Evolutionary conservation across 2,329 filamentous ascomycete species (phyloP), one percentile per base, ranked within the genome.

Genomic region (Scleromitrula shiraiana): DNA sequence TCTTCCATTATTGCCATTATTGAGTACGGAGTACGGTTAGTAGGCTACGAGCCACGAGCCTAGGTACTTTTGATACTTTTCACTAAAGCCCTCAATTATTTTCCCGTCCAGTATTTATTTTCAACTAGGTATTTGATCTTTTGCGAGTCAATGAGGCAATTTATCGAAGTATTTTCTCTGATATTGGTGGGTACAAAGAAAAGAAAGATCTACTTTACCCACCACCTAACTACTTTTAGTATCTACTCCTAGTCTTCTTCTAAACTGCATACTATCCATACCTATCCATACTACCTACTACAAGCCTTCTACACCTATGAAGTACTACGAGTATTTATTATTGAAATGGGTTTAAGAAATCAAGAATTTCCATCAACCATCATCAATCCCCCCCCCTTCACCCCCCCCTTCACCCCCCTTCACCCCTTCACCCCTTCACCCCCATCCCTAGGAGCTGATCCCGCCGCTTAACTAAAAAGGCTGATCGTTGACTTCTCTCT

Each of bases 391-490:
- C 20, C 35, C 38, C 45, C 45, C 29, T 46, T 50, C 29, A 36
- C 36, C 41, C 36, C 36, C 30, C n/a, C n/a, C n/a, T n/a, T n/a
- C n/a, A n/a, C n/a, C n/a, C n/a, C n/a, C n/a, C 37, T 27, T 27
- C 24, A 14, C 15, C 37, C 8, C 14, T 24, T 41, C 20, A 41
- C 38, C 45, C 45, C 29, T 46, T 50, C 29, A 36, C 36, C 41
- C 36, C 36, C 30, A 38, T 24, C 19, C n/a, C n/a, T n/a, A n/a
- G n/a, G n/a, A 43, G 39, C 45, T 46, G 45, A 43, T 41, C 39
- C 45, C 49, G 49, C 40, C 33, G 27, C 45, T 48, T 48, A 22
- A 40, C 26, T 33, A 42, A 20, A 35, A 48, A 27, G 35, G 30
- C 29, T 47, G 45, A 47, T 42, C 37, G 29, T 36, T 36, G 29